Conservation (phyloP, 225 moss, liverwort and hornwort genomes). For the Bryum argenteum region DNA sequence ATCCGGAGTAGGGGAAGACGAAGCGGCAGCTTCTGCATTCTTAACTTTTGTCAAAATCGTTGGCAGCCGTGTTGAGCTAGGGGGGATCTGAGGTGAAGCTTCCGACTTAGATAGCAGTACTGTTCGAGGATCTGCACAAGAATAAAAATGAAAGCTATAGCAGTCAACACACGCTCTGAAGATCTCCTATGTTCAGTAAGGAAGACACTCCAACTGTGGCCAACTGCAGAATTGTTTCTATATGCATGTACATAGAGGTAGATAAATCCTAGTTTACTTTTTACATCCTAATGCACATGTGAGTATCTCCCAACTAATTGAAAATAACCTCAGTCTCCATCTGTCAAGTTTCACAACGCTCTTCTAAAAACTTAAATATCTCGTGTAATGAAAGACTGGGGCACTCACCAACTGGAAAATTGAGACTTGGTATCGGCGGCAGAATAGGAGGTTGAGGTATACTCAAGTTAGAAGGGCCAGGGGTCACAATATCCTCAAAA, state of each 20-base stretch:
- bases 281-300: slow-evolving; percentile 6
- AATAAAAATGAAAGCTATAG: slow-evolving; percentile 15
- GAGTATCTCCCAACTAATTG: slow-evolving; percentile 14
- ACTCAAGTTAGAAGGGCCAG: slow-evolving; percentile 36
- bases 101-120: slow-evolving; percentile 26
- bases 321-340: background rate
- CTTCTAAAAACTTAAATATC: slow-evolving; percentile 16
- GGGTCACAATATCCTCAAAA: slow-evolving; percentile 50
- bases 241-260: slow-evolving; percentile 3
- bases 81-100: slow-evolving; percentile 22
- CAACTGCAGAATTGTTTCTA: slow-evolving; percentile 3
- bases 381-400: background rate
- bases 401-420: slow-evolving; percentile 43
- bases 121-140: slow-evolving; percentile 38
- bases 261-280: background rate
- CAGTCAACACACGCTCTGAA: slow-evolving; percentile 1
- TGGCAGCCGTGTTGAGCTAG: slow-evolving; percentile 39
- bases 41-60: slow-evolving; percentile 34
- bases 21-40: slow-evolving; percentile 28
- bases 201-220: slow-evolving; percentile 5
- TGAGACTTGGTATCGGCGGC: slow-evolving; percentile 36
- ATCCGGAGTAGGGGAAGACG: slow-evolving; percentile 25
- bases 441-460: slow-evolving; percentile 33
- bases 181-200: slow-evolving; percentile 1
- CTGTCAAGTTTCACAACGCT: background rate